Percentiles rank a stretch among this genome's conserved stretches.
Evolutionary conservation across 2,329 filamentous ascomycete species (phyloP).

Genomic region (Aspergillus hortae): DNA sequence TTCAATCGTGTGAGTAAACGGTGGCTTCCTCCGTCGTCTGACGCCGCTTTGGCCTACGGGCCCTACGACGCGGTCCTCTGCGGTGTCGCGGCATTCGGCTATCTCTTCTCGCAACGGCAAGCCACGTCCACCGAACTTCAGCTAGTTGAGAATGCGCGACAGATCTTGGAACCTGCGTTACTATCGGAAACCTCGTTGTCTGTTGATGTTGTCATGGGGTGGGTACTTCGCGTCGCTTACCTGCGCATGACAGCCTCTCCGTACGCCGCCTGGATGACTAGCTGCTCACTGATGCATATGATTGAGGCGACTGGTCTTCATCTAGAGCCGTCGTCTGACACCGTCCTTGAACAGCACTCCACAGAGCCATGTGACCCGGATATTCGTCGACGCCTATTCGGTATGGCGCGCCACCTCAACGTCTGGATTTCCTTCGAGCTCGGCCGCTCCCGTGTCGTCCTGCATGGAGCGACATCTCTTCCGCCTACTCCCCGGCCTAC

Average conservation of each 20-base stretch:
- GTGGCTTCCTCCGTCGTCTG: conserved; percentile 19
- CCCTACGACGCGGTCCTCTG: conserved; percentile 50
- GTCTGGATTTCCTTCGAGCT: conserved; percentile 60
- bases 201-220: conserved; percentile 35
- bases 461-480: conserved; percentile 45
- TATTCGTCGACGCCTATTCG: conserved; percentile 43
- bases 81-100: conserved; percentile 55
- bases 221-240: conserved; percentile 54
- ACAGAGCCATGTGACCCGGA: conserved; percentile 29
- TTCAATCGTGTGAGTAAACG: conserved; percentile 28
- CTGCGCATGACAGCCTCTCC: conserved; percentile 53
- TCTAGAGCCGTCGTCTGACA: conserved; percentile 21
- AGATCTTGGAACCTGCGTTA: conserved; percentile 44
- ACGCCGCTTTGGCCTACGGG: conserved; percentile 17
- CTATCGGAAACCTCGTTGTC: conserved; percentile 23
- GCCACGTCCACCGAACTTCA: conserved; percentile 43
- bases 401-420: conserved; percentile 56
- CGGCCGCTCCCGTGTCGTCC: conserved; percentile 50
- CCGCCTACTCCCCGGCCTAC: conserved; percentile 38
- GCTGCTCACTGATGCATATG: conserved; percentile 56
- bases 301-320: conserved; percentile 50
- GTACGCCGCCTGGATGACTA: conserved; percentile 54
- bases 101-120: conserved; percentile 48
- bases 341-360: conserved; percentile 11
- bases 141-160: conserved; percentile 46